Evolutionary conservation across 2,329 filamentous ascomycete genomes (phyloP).

Genomic region (Pestalotiopsis sp.): DNA sequence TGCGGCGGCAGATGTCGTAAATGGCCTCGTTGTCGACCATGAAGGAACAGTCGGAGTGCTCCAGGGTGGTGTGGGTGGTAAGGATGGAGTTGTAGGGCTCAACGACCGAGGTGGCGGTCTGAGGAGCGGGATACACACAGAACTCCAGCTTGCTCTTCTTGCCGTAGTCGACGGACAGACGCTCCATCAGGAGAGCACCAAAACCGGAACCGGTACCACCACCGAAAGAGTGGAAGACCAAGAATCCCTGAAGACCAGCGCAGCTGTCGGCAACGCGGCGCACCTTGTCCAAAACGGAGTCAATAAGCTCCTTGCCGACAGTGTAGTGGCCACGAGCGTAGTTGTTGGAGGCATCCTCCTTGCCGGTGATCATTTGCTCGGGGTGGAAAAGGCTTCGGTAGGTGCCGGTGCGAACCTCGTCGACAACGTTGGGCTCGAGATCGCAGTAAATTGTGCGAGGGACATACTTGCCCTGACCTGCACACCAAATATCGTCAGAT

Average conservation of each 20-base stretch:
- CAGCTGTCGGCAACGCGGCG: slow-evolving; percentile 98
- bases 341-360: slow-evolving; percentile 99
- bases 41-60: slow-evolving; percentile 99
- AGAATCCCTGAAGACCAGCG: slow-evolving; percentile 96
- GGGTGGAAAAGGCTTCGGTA: slow-evolving; percentile 98
- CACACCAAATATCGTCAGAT: slow-evolving; percentile 11
- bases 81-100: slow-evolving; percentile 99
- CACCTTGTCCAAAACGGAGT: slow-evolving; percentile 96
- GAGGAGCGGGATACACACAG: slow-evolving; percentile 96
- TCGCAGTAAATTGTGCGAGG: slow-evolving; percentile 99
- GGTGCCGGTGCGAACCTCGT: slow-evolving; percentile 95
- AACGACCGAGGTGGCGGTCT: slow-evolving; percentile 95
- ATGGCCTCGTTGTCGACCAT: slow-evolving; percentile 99
- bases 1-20: slow-evolving; percentile 98
- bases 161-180: slow-evolving; percentile 97
- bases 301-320: slow-evolving; percentile 98
- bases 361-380: slow-evolving; percentile 99
- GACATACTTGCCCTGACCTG: slow-evolving; percentile 98
- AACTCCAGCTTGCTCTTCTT: slow-evolving; percentile 99
- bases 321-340: slow-evolving; percentile 99
- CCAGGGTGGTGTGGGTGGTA: slow-evolving; percentile 96
- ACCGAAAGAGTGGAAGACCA: slow-evolving; percentile 99
- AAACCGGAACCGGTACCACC: slow-evolving; percentile 99
- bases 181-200: slow-evolving; percentile 97
- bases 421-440: slow-evolving; percentile 99